Base-by-base conservation (phyloP, 176 grass and related monocot species). In the Tillandsia leiboldiana region DNA sequence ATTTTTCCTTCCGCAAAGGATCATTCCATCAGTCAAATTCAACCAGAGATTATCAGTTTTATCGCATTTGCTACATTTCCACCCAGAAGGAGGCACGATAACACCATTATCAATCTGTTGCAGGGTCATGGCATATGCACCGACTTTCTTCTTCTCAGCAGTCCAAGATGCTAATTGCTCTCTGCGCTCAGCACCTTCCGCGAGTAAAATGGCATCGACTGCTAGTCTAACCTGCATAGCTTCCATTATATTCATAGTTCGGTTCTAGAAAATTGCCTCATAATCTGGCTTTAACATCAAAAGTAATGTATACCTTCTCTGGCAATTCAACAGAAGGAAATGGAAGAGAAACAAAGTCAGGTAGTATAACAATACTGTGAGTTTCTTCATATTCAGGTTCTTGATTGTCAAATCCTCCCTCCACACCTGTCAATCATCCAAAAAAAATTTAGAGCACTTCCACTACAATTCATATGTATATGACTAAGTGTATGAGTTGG, bases 21-120 rank as follows among this genome's bases (percentile, higher is more conserved):
- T 87, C 74, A 59, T 90, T 64, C 94, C 94, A 87, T 99, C 94
- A 48, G 90, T 93, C 81, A 99, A 79, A 77, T 99, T 99, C 80
- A 99, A 73, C 94, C 94, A 99, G 23, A 99, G 89, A 81, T 99
- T 99, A 67, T 93, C 94, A 33, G 79, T 90, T 80, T 99, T 99
- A 70, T 99, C 87, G 14, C 89, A 99, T 75, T 93, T 99, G 84
- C 84, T 70, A 76, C 94, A 99, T 75, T 90, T 93, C 94, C 94
- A 99, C 65, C 94, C 90, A 51, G 82, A 82, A 79, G 90, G 90
- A 65, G 89, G 84, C 51, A 99, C 87, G 78, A 84, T 9, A 75
- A 99, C 87, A 72, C 94, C 90, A 68, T 86, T 99, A 12, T 86
- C 80, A 77, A 99, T 81, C 65, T 99, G 94, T 66, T 90, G 87